Evolutionary conservation across 2,329 filamentous ascomycete genomes (phyloP).

Genomic region (Cladobotryum protrusum): DNA sequence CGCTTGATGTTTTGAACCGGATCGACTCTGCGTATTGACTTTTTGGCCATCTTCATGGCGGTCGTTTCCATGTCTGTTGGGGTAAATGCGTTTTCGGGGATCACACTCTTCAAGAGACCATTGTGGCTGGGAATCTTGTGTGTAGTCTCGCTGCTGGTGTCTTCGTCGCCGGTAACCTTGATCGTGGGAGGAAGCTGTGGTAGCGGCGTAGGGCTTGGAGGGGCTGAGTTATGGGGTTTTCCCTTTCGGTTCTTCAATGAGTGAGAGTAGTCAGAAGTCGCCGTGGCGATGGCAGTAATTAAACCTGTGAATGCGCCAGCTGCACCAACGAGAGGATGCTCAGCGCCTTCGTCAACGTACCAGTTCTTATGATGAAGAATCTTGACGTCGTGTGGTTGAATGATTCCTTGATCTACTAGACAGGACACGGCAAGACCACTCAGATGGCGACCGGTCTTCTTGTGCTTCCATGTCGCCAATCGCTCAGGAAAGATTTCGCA

Average conservation of each 20-base stretch:
- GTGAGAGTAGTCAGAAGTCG: constrained; percentile 18
- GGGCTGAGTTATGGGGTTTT: neutral
- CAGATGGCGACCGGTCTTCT: constrained; percentile 50
- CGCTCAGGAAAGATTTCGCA: constrained; percentile 53
- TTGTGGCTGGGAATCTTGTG: neutral
- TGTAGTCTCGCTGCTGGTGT: neutral
- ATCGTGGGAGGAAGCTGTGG: neutral
- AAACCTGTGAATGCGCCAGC: constrained; percentile 62
- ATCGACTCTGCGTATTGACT: constrained; percentile 44
- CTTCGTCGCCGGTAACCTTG: neutral
- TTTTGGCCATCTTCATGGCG: constrained; percentile 26
- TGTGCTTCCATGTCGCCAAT: constrained; percentile 57
- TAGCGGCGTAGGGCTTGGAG: neutral
- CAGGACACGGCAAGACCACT: constrained; percentile 57
- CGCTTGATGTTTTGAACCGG: constrained; percentile 9
- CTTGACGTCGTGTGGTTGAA: constrained; percentile 54
- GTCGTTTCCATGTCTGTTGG: constrained; percentile 24
- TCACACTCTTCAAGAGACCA: neutral
- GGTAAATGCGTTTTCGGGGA: constrained; percentile 12
- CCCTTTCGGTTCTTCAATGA: constrained; percentile 12
- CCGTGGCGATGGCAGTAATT: constrained; percentile 59
- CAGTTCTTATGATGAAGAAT: constrained; percentile 45
- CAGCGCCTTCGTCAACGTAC: constrained; percentile 58
- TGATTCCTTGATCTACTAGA: constrained; percentile 46
- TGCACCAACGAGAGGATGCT: constrained; percentile 58